Evolutionary conservation across 768 basidiomycete species (phyloP).

Genomic region (Lactarius indigo): DNA sequence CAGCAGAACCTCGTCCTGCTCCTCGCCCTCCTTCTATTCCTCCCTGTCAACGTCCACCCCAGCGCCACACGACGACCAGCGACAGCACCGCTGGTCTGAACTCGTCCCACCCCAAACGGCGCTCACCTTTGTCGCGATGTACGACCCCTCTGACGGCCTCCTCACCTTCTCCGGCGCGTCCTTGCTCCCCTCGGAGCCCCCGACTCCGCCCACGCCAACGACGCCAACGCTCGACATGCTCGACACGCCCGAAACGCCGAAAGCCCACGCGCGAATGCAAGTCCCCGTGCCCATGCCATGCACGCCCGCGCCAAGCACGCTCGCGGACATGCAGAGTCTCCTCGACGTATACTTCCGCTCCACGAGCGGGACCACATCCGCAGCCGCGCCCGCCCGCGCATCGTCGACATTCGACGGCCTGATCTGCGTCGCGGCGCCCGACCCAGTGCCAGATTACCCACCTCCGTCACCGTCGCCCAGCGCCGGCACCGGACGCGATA

Average conservation of each 20-base stretch:
- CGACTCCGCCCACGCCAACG: background rate
- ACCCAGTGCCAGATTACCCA: background rate
- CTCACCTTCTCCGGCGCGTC: constrained; percentile 53
- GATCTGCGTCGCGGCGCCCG: background rate
- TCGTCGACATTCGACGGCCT: constrained; percentile 26
- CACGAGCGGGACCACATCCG: background rate
- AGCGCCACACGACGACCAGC: background rate
- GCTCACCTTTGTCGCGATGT: constrained; percentile 57
- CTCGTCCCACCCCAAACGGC: constrained; percentile 53
- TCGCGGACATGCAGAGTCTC: constrained; percentile 25
- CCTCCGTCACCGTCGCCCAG: background rate
- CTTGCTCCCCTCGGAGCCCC: constrained; percentile 35
- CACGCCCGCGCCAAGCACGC: constrained; percentile 25
- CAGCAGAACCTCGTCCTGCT: background rate
- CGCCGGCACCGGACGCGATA: constrained; percentile 4
- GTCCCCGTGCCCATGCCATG: constrained; percentile 31
- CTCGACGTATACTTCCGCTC: constrained; percentile 26
- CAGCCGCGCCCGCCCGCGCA: constrained; percentile 13
- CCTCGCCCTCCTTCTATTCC: background rate
- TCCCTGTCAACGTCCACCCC: background rate
- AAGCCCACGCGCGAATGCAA: constrained; percentile 26
- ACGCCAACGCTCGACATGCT: constrained; percentile 4
- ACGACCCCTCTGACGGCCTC: constrained; percentile 55
- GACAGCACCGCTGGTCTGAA: constrained; percentile 49
- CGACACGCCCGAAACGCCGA: constrained; percentile 21